phyloP scores from a whole-genome alignment of 257 asterid genomes.

The Ilex asprella region DNA sequence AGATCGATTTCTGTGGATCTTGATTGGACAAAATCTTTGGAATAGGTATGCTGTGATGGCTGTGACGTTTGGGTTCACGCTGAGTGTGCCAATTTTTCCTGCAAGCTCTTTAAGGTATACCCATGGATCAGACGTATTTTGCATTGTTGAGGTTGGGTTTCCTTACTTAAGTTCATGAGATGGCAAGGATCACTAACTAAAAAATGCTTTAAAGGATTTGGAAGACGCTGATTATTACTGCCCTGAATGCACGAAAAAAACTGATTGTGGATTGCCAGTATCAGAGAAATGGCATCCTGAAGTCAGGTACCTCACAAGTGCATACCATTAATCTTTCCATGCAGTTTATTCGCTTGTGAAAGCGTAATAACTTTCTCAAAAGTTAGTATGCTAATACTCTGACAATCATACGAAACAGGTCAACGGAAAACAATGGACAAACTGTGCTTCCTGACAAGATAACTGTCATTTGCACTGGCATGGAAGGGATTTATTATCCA shows the following conservation, averaged over 20 bases:
- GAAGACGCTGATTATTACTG: constrained; percentile 55
- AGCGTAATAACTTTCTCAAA: constrained; percentile 2
- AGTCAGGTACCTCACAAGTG: constrained; percentile 36
- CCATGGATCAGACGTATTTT: constrained; percentile 5
- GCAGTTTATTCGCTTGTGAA: constrained; percentile 4
- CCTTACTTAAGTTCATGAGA: constrained; percentile 4
- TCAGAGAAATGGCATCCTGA: constrained; percentile 26
- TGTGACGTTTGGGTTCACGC: constrained; percentile 98
- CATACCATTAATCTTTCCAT: constrained; percentile 8
- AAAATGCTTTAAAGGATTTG: constrained; percentile 44
- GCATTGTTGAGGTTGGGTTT: neutral
- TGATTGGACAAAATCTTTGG: constrained; percentile 18
- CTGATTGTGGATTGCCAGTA: constrained; percentile 27
- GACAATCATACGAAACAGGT: constrained; percentile 26
- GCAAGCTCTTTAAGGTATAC: constrained; percentile 55
- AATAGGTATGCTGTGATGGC: constrained; percentile 82
- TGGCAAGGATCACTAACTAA: constrained; percentile 18
- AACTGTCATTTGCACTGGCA: constrained; percentile 66
- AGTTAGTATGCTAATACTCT: neutral
- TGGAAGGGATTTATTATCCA: constrained; percentile 70
- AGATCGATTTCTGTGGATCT: neutral
- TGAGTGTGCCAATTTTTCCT: constrained; percentile 70
- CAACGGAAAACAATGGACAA: constrained; percentile 35
- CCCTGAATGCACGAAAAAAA: constrained; percentile 69
- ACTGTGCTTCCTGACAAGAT: constrained; percentile 47